Base-by-base conservation (phyloP, 371 early-diverging fungal species). In the Mucor velutinosus region DNA sequence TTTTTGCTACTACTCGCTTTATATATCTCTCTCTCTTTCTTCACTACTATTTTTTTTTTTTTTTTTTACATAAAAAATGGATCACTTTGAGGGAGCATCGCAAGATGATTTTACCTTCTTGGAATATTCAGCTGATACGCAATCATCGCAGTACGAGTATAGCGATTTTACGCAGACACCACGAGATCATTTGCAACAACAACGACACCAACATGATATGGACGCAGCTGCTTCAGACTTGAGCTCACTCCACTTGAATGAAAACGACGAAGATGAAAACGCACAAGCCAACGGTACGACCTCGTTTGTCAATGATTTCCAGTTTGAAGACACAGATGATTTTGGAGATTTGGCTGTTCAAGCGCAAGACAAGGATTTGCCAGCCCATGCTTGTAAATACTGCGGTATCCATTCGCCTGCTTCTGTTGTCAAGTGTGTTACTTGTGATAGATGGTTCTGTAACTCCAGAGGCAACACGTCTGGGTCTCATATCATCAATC, bases 391-490 rank as follows among this genome's bases (percentile, higher is more conserved):
- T 11, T 97, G 98, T 85, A 89, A 87, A 67, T 96, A 96, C 82
- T 99, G 99, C 73, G 96, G 96, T 47, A 93, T 97, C 65, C 97
- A 97, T 71, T 87, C 90, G 21, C 90, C 95, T 14, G 84, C 90
- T 21, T 90, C 94, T 0, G 96, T 98, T 14, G 95, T 95, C 64
- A 96, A 96, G 80, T 99, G 99, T 76, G 87, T 95, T 39, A 89
- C 89, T 0, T 99, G 99, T 84, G 86, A 88, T 58, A 92, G 94
- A 66, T 97, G 97, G 97, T 98, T 99, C 76, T 99, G 99, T 80
- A 99, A 99, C 73, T 90, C 94, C 5, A 87, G 96, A 58, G 95
- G 96, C 45, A 91, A 89, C 67, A 94, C 95, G 1, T 92, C 95
- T 1, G 98, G 96, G 30, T 93, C 99, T 4, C 99, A 99, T 74